Evolutionary conservation across 306 rosid genomes (phyloP).

Genomic region (Cicer cuneatum): DNA sequence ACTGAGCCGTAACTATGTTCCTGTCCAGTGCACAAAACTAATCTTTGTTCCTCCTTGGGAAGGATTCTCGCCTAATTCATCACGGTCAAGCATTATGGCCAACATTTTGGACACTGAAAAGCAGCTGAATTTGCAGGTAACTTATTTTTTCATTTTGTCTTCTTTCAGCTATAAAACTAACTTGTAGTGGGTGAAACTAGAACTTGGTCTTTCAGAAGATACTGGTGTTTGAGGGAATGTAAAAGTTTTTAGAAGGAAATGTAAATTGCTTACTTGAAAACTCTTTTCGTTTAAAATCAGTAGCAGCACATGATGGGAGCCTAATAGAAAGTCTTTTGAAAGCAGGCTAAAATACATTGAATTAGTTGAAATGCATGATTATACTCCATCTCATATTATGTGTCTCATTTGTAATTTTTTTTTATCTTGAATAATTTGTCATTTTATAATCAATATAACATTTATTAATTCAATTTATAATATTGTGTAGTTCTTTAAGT

Average conservation of each 20-base stretch:
- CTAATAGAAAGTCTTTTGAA: conserved; percentile 25
- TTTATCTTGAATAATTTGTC: no score
- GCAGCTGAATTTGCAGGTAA: conserved; percentile 63
- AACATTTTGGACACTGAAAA: conserved; percentile 65
- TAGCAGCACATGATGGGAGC: conserved; percentile 26
- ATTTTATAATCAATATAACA: no score
- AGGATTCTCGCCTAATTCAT: conserved; percentile 96
- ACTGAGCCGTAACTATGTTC: conserved; percentile 79
- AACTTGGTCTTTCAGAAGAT: conserved; percentile 23
- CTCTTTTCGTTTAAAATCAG: conserved; percentile 25
- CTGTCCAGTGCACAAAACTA: conserved; percentile 92
- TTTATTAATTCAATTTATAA: no score
- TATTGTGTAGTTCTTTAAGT: no score
- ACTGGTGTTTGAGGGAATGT: conserved; percentile 6
- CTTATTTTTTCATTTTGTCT: not conserved
- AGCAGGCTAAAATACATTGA: conserved; percentile 28
- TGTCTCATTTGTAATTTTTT: no score
- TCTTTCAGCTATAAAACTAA: not conserved
- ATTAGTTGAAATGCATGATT: conserved; percentile 33
- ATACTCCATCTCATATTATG: not conserved
- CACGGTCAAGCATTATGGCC: conserved; percentile 92
- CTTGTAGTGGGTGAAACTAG: conserved; percentile 25
- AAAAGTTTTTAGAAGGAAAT: conserved; percentile 36
- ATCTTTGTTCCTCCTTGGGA: conserved; percentile 99
- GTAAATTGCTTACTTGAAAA: conserved; percentile 25